Base-by-base conservation (phyloP, 2,329 filamentous ascomycete species). In the Epichloe sibirici region DNA sequence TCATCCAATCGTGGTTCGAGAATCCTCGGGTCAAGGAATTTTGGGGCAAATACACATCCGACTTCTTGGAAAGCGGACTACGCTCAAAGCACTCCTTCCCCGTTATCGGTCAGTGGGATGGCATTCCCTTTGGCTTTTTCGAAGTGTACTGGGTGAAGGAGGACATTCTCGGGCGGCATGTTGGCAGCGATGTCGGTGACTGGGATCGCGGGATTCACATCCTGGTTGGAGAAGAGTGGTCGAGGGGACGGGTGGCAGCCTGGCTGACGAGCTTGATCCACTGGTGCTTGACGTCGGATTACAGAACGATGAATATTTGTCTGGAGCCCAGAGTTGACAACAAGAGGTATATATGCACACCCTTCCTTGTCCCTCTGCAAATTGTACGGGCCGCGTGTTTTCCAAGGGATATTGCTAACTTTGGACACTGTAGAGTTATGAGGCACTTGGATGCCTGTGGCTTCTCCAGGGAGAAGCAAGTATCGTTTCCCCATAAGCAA, bases 131-230 rank as follows among this genome's bases (percentile, higher is more conserved):
- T 70, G 93, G 90, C 0, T 98, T 94, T 66, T 96, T 98, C 65
- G 93, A 98, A 71, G 78, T 98, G 37, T 98, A 98, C 71, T 98
- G 93, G 91, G 89, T 93, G 3, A 95, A 95, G 63, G 93, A 98
- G 65, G 93, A 97, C 63, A 71, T 75, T 0, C 66, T 98, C 1
- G 89, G 88, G 0, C 78, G 76, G 47, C 76, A 88, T 57, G 68
- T 94, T 4, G 76, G 82, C 0, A 76, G 76, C 23, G 76, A 79
- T 3, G 81, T 83, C 0, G 80, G 78, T 7, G 87, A 95, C 61
- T 97, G 86, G 69, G 91, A 97, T 61, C 76, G 93, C 6, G 93
- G 93, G 0, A 71, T 97, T 17, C 93, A 98, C 63, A 82, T 93
- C 12, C 73, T 98, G 40, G 79, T 98, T 3, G 93, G 93, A 1